Conservation (phyloP, 495 filamentous ascomycete species). For the Mytilinidion resinicola region DNA sequence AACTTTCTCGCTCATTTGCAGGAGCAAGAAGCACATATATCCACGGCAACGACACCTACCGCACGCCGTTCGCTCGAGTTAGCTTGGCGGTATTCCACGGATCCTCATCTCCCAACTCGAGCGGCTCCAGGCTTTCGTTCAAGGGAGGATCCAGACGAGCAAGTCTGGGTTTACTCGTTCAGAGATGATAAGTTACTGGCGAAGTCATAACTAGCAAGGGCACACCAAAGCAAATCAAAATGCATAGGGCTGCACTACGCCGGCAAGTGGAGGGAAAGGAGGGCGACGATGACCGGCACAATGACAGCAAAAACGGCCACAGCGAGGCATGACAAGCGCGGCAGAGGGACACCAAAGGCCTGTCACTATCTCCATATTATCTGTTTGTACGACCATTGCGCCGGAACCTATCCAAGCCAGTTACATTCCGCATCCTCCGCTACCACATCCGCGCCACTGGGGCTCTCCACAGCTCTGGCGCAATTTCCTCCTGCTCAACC, state of each 20-base stretch:
- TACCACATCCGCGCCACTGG: constrained; percentile 5
- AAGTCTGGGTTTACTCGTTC: neutral
- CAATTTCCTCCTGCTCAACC: no score
- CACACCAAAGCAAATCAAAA: constrained; percentile 6
- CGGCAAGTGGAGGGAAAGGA: no score
- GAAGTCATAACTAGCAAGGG: neutral
- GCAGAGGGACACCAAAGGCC: no score
- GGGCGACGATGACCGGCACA: no score
- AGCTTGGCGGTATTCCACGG: neutral
- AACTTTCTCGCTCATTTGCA: neutral
- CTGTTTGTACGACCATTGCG: no score
- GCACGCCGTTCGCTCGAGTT: no score
- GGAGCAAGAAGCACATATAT: neutral
- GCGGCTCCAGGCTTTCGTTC: constrained; percentile 3
- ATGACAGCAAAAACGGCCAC: no score
- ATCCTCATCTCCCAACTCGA: neutral
- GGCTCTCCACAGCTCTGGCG: no score
- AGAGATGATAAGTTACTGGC: constrained; percentile 4
- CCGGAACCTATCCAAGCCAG: no score
- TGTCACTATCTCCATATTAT: no score
- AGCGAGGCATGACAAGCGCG: no score
- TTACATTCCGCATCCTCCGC: no score
- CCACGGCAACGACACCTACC: neutral
- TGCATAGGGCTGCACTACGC: constrained; percentile 6
- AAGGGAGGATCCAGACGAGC: constrained; percentile 9